phyloP scores from a whole-genome alignment of 2,329 filamentous ascomycete species.

The Phialocephala sp. region DNA sequence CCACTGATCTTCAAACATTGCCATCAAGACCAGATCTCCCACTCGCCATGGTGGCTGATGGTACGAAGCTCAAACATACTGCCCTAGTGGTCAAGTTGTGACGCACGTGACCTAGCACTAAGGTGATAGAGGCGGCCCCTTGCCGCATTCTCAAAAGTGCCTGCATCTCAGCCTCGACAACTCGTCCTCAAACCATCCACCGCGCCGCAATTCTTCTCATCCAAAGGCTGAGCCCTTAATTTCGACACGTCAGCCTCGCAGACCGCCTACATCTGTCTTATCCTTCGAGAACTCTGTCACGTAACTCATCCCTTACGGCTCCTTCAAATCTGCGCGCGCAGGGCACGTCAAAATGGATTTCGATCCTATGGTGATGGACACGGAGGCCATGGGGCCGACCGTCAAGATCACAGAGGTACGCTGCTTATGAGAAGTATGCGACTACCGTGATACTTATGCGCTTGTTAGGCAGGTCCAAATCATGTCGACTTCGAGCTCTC shows the following conservation, averaged over 20 bases:
- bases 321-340: constrained; percentile 13
- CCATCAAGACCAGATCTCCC: background rate
- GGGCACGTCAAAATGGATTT: constrained; percentile 50
- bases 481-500: constrained; percentile 91
- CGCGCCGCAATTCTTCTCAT: constrained; percentile 15
- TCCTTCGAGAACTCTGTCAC: constrained; percentile 5
- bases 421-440: constrained; percentile 15
- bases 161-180: constrained; percentile 22
- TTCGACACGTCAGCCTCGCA: constrained; percentile 33
- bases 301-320: constrained; percentile 14
- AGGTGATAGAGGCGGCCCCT: constrained; percentile 5
- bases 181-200: constrained; percentile 13
- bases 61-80: background rate
- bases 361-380: constrained; percentile 50
- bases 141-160: constrained; percentile 1
- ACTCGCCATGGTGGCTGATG: background rate
- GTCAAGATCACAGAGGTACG: constrained; percentile 53
- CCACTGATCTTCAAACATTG: background rate
- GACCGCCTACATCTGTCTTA: constrained; percentile 23
- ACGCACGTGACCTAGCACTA: constrained; percentile 11
- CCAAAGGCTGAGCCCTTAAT: constrained; percentile 24
- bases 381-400: constrained; percentile 51
- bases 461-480: constrained; percentile 71
- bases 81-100: no score
- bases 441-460: constrained; percentile 32